A percentile compares a stretch with the other conserved stretches of the same genome.
phyloP scores from a whole-genome alignment of 2,329 filamentous ascomycete species.

The Gyromitra esculenta region DNA sequence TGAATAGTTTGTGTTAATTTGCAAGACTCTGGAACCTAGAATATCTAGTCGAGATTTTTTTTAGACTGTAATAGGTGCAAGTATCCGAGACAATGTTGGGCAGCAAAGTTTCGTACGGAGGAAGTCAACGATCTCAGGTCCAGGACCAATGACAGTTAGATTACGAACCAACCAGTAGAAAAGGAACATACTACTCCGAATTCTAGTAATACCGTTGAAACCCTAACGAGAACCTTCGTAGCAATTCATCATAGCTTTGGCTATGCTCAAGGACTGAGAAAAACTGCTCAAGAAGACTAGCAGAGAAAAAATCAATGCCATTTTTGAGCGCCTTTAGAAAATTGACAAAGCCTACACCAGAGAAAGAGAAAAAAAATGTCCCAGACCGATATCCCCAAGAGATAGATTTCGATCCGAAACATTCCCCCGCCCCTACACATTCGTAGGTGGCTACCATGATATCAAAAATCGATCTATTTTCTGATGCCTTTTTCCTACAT shows the following conservation, averaged over 20 bases:
- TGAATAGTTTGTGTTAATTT: neutral
- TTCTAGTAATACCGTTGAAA: neutral
- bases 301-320: slow-evolving; percentile 41
- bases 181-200: neutral
- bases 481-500: slow-evolving; percentile 7
- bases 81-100: neutral
- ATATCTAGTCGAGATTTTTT: neutral
- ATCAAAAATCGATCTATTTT: slow-evolving; percentile 31
- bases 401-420: slow-evolving; percentile 18
- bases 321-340: slow-evolving; percentile 46
- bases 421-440: slow-evolving; percentile 16
- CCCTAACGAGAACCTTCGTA: neutral
- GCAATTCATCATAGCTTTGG: neutral
- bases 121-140: slow-evolving; percentile 4
- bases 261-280: neutral
- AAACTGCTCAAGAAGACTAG: neutral
- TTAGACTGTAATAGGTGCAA: neutral
- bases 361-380: slow-evolving; percentile 2
- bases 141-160: slow-evolving; percentile 2
- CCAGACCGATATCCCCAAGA: slow-evolving; percentile 7
- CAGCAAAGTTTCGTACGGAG: neutral
- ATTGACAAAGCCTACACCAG: slow-evolving; percentile 33
- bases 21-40: neutral
- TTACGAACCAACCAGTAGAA: neutral
- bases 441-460: slow-evolving; percentile 32